Conservation (phyloP, 2,329 filamentous ascomycete genomes). For the Calycina herbarum region DNA sequence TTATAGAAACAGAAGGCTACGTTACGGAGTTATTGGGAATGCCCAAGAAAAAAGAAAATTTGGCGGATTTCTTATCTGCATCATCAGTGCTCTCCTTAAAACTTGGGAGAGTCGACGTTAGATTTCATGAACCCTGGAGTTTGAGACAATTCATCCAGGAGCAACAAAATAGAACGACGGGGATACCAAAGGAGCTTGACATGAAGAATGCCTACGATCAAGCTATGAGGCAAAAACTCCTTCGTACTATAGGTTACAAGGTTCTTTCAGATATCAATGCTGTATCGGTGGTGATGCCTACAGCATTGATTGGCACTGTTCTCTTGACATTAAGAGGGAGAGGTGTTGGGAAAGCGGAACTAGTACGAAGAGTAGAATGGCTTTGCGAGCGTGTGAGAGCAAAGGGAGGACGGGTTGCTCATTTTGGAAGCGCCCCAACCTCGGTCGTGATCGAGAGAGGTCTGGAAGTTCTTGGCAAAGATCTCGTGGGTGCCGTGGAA, state of each 20-base stretch:
- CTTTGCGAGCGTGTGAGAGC: constrained; percentile 76
- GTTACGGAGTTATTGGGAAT: constrained; percentile 91
- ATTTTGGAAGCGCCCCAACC: constrained; percentile 81
- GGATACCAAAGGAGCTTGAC: constrained; percentile 49
- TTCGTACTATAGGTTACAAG: constrained; percentile 87
- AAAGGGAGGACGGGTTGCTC: constrained; percentile 89
- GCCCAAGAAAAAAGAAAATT: constrained; percentile 93
- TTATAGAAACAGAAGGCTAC: constrained; percentile 96
- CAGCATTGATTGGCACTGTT: constrained; percentile 90
- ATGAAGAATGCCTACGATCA: constrained; percentile 46
- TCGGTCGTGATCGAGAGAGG: constrained; percentile 84
- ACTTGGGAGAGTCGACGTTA: constrained; percentile 87
- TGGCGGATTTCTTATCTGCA: constrained; percentile 81
- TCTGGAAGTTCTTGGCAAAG: constrained; percentile 85
- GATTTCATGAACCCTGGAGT: constrained; percentile 97
- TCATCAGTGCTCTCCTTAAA: constrained; percentile 87
- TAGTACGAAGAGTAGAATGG: constrained; percentile 88
- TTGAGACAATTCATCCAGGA: constrained; percentile 77
- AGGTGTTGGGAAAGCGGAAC: constrained; percentile 83
- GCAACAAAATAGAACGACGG: constrained; percentile 62
- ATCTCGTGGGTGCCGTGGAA: constrained; percentile 77
- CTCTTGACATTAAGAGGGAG: constrained; percentile 87
- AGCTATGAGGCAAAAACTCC: constrained; percentile 57
- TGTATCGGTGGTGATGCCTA: constrained; percentile 97
- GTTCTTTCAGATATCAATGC: constrained; percentile 93